Conservation (phyloP, 2,329 filamentous ascomycete species). For the Aureobasidium sp. region DNA sequence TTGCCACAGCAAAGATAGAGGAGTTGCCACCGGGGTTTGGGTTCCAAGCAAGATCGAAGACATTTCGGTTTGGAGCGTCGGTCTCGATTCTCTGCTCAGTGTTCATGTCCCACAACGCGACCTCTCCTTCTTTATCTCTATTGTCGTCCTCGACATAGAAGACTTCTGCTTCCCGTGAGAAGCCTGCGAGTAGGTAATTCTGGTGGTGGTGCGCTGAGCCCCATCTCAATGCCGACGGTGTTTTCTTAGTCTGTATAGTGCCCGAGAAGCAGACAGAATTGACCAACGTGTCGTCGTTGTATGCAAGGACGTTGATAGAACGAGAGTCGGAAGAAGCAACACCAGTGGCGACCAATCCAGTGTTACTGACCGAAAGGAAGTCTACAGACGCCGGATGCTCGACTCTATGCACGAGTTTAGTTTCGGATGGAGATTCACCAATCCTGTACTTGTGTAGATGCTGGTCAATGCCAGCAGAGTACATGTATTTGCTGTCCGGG, state of each 20-base stretch:
- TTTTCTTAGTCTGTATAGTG: neutral
- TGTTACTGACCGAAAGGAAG: slow-evolving; percentile 38
- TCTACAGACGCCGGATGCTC: slow-evolving; percentile 41
- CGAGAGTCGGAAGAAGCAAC: slow-evolving; percentile 19
- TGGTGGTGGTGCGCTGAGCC: slow-evolving; percentile 31
- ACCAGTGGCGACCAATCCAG: slow-evolving; percentile 41
- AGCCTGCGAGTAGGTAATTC: slow-evolving; percentile 46
- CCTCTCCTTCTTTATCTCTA: slow-evolving; percentile 38
- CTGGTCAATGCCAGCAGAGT: slow-evolving; percentile 24
- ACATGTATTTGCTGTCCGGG: slow-evolving; percentile 35
- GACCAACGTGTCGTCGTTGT: neutral
- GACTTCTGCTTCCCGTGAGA: slow-evolving; percentile 33
- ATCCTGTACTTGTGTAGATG: slow-evolving; percentile 11
- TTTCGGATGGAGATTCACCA: neutral
- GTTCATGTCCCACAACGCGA: slow-evolving; percentile 45
- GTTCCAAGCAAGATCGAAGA: slow-evolving; percentile 53
- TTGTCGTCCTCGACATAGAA: slow-evolving; percentile 17
- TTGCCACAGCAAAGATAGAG: slow-evolving; percentile 45
- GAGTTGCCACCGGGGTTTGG: slow-evolving; percentile 29
- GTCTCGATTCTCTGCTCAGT: slow-evolving; percentile 34
- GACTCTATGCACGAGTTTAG: slow-evolving; percentile 19
- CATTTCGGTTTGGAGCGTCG: slow-evolving; percentile 40
- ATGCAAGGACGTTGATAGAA: slow-evolving; percentile 27
- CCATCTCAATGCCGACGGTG: slow-evolving; percentile 41
- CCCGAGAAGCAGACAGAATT: slow-evolving; percentile 12